Evolutionary conservation across 2,329 filamentous ascomycete genomes (phyloP).

Genomic region (Setomelanomma holmii): DNA sequence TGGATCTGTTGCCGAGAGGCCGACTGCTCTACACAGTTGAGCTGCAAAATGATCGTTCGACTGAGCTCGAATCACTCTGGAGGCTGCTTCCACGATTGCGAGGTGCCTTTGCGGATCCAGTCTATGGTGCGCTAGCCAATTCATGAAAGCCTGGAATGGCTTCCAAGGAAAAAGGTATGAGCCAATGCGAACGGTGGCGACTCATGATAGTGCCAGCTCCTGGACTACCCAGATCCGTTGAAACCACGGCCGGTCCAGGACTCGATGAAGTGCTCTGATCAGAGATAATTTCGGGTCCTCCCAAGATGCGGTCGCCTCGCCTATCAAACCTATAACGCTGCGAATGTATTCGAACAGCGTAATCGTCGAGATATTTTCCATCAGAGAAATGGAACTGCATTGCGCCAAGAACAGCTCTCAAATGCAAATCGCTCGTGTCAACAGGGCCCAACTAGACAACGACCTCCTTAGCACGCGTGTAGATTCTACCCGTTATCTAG

Average conservation of each 20-base stretch:
- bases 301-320: not conserved
- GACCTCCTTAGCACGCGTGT: slow-evolving; percentile 3
- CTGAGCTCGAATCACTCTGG: not conserved
- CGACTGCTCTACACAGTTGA: not conserved
- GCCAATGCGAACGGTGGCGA: not conserved
- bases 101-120: not conserved
- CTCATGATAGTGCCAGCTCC: slow-evolving; percentile 1
- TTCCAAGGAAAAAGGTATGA: not conserved
- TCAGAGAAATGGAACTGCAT: not conserved
- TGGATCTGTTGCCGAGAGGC: slow-evolving; percentile 10
- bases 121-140: not conserved
- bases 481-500: slow-evolving; percentile 18
- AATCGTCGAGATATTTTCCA: not conserved
- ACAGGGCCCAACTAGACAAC: slow-evolving; percentile 23
- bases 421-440: not conserved
- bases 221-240: slow-evolving; percentile 7
- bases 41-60: not conserved
- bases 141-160: not conserved
- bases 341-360: not conserved
- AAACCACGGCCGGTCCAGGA: not conserved
- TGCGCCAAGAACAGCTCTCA: not conserved
- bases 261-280: not conserved
- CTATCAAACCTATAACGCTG: not conserved
- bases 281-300: not conserved
- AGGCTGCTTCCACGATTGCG: not conserved